Conservation (phyloP, 2,329 filamentous ascomycete species). For the Zasmidium cellare region DNA sequence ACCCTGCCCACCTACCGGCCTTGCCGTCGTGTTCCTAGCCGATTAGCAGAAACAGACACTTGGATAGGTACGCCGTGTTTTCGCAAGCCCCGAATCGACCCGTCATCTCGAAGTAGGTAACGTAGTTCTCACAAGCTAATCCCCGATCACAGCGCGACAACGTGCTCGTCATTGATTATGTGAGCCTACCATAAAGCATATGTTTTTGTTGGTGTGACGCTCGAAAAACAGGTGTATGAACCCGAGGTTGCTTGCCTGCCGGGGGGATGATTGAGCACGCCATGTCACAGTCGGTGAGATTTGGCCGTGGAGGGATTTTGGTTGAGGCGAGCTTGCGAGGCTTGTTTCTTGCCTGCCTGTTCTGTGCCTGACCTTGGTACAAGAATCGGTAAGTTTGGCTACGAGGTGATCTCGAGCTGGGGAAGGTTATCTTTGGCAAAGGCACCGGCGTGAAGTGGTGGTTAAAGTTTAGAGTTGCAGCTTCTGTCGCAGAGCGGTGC, state of each 20-base stretch:
- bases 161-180: constrained; percentile 22
- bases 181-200: no score
- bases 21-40: no score
- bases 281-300: background rate
- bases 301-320: background rate
- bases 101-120: background rate
- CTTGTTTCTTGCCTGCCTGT: background rate
- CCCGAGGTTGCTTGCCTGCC: background rate
- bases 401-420: no score
- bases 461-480: constrained; percentile 3
- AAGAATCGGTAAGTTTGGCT: background rate
- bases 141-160: constrained; percentile 14
- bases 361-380: background rate
- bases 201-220: no score
- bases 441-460: background rate
- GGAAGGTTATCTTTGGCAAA: no score
- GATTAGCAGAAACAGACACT: background rate
- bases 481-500: background rate
- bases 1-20: no score
- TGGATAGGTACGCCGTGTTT: background rate
- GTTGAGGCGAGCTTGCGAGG: constrained; percentile 1
- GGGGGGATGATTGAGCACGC: background rate
- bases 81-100: background rate
- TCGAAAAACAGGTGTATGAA: no score
- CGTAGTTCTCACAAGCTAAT: background rate